Base-by-base conservation (phyloP, 495 filamentous ascomycete species). In the Aspergillus wentii region DNA sequence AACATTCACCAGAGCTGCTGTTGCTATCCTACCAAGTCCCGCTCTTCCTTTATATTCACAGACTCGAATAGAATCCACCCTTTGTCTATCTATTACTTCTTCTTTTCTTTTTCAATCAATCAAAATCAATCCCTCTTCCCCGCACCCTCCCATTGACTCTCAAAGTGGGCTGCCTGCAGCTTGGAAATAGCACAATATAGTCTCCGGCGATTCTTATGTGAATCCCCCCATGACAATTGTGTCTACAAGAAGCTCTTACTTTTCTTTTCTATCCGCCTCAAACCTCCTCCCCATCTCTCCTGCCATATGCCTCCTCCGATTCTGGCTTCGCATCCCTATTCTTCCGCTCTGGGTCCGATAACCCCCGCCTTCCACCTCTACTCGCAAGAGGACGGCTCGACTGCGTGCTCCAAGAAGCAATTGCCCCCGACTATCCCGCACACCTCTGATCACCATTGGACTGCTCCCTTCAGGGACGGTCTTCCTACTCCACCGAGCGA, bases 401-500 rank as follows among this genome's bases (percentile, higher is more conserved):
- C 44, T 14, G 10, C 26, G 26, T 49, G 38, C 48, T 40, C 31
- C 30, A 51, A 30, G 20, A 46, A 48, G 38, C 40, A 22, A 30
- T 17, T 35, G 35, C 9, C 39, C 35, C 25, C 61, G 46, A 30
- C 54, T 37, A 20, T 41, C 25, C 25, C 35, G 17, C 45, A 58
- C 22, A 27, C 40, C 22, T 39, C 54, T 28, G 52, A 45, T 39
- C 38, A 51, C 14, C 33, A 35, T 44, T 61, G 59, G 57, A 62
- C 63, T 47, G 56, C 59, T 61, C 56, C 64, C 34, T 59, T 64
- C 17, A 56, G 62, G 45, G 62, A 68, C 66, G 72, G 70, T 54
- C 54, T 74, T 25, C 69, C 65, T 9, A 74, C 71, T 17, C 69
- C 71, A 46, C 70, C 69, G 15, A 50, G 42, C 62, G 72, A 75